Evolutionary conservation across 1,139 yeast species (phyloP), one percentile per base, ranked within the genome.

Genomic region (Hyphopichia khmerensis): DNA sequence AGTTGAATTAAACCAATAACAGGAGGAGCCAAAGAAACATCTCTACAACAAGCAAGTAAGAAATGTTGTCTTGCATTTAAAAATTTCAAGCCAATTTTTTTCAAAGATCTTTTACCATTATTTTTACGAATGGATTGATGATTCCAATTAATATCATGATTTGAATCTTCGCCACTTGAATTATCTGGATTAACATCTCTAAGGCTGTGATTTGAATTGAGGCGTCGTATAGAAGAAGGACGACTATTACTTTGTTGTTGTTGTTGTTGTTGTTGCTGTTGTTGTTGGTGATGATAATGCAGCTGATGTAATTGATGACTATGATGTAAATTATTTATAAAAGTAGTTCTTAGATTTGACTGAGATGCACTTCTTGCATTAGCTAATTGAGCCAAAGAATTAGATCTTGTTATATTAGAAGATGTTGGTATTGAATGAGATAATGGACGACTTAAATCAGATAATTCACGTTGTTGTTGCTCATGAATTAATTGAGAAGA

Each of bases 21-120:
- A 7, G 87, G 79, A 1, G 89, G 89, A 2, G 83, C 59, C 13
- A 86, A 69, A 2, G 95, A 86, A 19, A 87, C 65, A 53, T 87
- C 95, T 47, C 95, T 69, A 52, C 89, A 82, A 21, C 79, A 64
- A 0, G 93, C 87, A 47, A 90, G 72, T 9, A 87, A 75, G 50
- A 87, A 77, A 57, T 87, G 95, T 52, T 87, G 91, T 47, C 82
- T 72, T 1, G 95, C 88, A 50, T 84, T 84, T 44, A 88, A 69
- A 46, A 85, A 77, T 52, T 79, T 80, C 42, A 84, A 67, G 0
- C 91, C 91, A 35, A 84, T 62, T 35, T 69, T 69, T 55, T 84
- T 84, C 39, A 84, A 62, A 18, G 62, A 54, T 9, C 55, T 49
- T 38, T 47, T 50, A 10, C 41, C 43, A 19, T 46, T 40, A 14